Conservation (phyloP, 2,329 filamentous ascomycete genomes). For the Truncatella angustata region DNA sequence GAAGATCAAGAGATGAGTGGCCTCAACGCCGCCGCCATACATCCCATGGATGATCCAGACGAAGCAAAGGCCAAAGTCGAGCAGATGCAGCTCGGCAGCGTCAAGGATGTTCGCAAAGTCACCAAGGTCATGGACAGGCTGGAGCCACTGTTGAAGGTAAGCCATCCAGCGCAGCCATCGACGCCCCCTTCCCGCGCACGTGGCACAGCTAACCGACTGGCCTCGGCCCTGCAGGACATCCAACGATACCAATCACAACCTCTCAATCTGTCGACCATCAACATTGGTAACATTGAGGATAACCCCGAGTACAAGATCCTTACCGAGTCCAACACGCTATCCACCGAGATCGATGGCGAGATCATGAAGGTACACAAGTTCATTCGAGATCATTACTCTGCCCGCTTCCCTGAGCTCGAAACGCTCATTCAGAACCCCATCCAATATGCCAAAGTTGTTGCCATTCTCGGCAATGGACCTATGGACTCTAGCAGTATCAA, state of each 20-base stretch:
- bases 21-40: constrained; percentile 41
- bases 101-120: constrained; percentile 78
- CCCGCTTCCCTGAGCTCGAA: constrained; percentile 91
- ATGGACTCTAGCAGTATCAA: constrained; percentile 81
- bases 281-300: constrained; percentile 83
- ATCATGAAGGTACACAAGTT: constrained; percentile 94
- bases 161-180: constrained; percentile 32
- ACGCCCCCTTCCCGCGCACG: constrained; percentile 23
- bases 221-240: constrained; percentile 69
- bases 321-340: constrained; percentile 84
- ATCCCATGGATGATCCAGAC: constrained; percentile 61
- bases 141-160: constrained; percentile 79
- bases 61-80: constrained; percentile 77
- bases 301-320: constrained; percentile 88
- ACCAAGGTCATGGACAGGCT: constrained; percentile 78
- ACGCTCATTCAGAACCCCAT: constrained; percentile 85
- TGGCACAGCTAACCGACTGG: constrained; percentile 66
- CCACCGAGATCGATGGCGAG: constrained; percentile 90
- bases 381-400: constrained; percentile 92
- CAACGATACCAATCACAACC: constrained; percentile 70
- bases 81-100: constrained; percentile 72
- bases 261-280: constrained; percentile 59
- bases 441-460: constrained; percentile 92
- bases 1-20: constrained; percentile 59
- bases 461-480: constrained; percentile 88